Percentiles rank a stretch among this genome's conserved stretches.
These are phyloP conservation scores for Hanseniaspora clermontiae DNA, from an alignment of 805 yeast species.

Conservation along the genomic window DNA sequence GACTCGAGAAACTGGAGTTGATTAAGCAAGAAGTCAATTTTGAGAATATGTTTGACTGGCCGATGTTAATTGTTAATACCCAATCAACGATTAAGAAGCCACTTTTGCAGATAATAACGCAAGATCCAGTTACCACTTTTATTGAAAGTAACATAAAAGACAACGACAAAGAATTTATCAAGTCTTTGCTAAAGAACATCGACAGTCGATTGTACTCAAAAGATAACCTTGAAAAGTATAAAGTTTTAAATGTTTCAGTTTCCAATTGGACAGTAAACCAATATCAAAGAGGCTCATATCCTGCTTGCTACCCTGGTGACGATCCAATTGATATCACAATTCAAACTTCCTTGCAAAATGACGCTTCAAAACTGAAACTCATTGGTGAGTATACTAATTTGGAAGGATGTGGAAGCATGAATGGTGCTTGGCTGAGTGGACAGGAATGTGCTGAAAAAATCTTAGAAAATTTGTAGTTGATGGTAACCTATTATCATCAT, in stretches of 20 bases:
- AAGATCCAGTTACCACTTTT: conserved; percentile 58
- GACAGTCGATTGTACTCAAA: conserved; percentile 13
- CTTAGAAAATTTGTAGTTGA: not conserved
- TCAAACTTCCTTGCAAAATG: conserved; percentile 44
- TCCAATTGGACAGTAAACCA: conserved; percentile 76
- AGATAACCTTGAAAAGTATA: conserved; percentile 24
- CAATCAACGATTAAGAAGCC: conserved; percentile 39
- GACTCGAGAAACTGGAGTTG: conserved; percentile 13
- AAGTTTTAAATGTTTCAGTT: conserved; percentile 34
- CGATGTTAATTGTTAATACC: conserved; percentile 49
- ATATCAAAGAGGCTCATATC: conserved; percentile 68
- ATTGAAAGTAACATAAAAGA: conserved; percentile 36
- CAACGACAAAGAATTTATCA: conserved; percentile 36
- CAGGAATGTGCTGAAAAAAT: conserved; percentile 36
- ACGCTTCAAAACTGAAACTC: conserved; percentile 47
- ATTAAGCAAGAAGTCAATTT: conserved; percentile 11
- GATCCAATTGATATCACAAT: conserved; percentile 52
- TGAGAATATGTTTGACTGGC: conserved; percentile 30
- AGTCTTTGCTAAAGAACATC: conserved; percentile 19
- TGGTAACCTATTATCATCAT: not conserved
- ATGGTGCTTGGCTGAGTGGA: conserved; percentile 81
- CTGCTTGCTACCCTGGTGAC: conserved; percentile 56
- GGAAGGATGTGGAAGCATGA: conserved; percentile 86
- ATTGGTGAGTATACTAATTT: conserved; percentile 84
- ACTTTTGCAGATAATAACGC: conserved; percentile 52